Evolutionary conservation across 2,329 filamentous ascomycete species (phyloP), one percentile per base, ranked within the genome.

Genomic region (Fusarium kyushuense): DNA sequence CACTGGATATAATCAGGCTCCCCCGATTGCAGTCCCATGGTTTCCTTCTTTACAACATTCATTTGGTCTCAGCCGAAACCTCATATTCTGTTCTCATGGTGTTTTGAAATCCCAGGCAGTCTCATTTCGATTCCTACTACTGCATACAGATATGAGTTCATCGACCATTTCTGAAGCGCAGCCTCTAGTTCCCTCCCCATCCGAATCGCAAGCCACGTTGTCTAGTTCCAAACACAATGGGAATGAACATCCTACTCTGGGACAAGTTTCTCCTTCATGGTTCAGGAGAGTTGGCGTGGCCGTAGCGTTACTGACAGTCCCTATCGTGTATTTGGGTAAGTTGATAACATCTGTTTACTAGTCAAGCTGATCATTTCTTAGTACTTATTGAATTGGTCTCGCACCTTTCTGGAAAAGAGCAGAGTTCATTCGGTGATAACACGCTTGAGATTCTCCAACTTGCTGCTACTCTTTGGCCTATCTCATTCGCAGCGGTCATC

Each of bases 381-480:
- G 43, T 32, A 16, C 29, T 46, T 10, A 12, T 46, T 16, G 43
- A 11, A 2, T 32, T 46, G 7, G 29, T 46, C 14, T 19, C n/a
- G 6, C 5, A 32, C 27, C 29, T 32, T 16, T 16, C 6, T 21
- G 43, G 43, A 6, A 14, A 32, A 29, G 23, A 32, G n/a, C 17
- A 49, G 8, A 49, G 32, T 17, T 49, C 14, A 2, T 54, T 62
- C 6, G 57, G 61, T 0, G 27, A 65, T 9, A n/a, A 41, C 10
- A 36, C 49, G 0, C 36, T 52, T 7, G 61, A 65, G 19, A 25
- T 43, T 2, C 23, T 65, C 6, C 52, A 61, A 21, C 35, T 65
- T 13, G 52, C 57, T 6, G 62, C 57, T 8, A 65, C 61, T 1
- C 14, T 65, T 8, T 65, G 57, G 61, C 61, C 57, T 6, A 65